Evolutionary conservation across 2,329 filamentous ascomycete species (phyloP).

Genomic region (Pseudogymnoascus sp.): DNA sequence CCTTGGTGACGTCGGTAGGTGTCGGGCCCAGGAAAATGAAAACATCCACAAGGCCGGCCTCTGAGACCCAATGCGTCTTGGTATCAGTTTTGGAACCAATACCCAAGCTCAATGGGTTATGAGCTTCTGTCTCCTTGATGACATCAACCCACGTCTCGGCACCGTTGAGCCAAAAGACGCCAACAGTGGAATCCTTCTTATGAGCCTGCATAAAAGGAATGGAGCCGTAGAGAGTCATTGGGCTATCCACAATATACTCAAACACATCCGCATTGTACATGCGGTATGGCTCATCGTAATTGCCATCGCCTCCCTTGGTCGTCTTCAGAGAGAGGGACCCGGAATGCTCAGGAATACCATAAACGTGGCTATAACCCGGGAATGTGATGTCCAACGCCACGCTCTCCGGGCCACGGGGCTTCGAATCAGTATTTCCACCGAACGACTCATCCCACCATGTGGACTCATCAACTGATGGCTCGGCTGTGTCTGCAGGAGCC

Average conservation of each 20-base stretch:
- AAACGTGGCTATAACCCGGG: constrained; percentile 84
- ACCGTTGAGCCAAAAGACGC: constrained; percentile 94
- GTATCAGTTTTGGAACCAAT: constrained; percentile 64
- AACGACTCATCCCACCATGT: constrained; percentile 99
- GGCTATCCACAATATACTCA: constrained; percentile 92
- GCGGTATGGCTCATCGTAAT: constrained; percentile 82
- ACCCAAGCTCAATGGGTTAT: constrained; percentile 72
- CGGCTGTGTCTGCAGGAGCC: constrained; percentile 35
- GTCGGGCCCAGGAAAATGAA: constrained; percentile 92
- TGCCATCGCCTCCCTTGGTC: constrained; percentile 79
- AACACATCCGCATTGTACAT: constrained; percentile 97
- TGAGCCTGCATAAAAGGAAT: constrained; percentile 99
- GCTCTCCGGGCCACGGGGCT: constrained; percentile 91
- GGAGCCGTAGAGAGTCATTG: constrained; percentile 96
- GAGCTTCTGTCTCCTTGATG: constrained; percentile 64
- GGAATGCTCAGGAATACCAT: constrained; percentile 88
- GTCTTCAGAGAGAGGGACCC: constrained; percentile 81
- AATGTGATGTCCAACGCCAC: constrained; percentile 88
- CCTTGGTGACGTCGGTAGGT: constrained; percentile 70
- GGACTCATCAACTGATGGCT: constrained; percentile 59
- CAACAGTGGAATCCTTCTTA: constrained; percentile 84
- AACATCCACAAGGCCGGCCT: constrained; percentile 79
- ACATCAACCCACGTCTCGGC: constrained; percentile 98
- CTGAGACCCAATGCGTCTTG: constrained; percentile 94
- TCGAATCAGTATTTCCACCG: constrained; percentile 88